Percentiles rank a stretch among this genome's conserved stretches.
Evolutionary conservation across 495 filamentous ascomycete species (phyloP).

Genomic region (Paragyromitra xinjiangensis): DNA sequence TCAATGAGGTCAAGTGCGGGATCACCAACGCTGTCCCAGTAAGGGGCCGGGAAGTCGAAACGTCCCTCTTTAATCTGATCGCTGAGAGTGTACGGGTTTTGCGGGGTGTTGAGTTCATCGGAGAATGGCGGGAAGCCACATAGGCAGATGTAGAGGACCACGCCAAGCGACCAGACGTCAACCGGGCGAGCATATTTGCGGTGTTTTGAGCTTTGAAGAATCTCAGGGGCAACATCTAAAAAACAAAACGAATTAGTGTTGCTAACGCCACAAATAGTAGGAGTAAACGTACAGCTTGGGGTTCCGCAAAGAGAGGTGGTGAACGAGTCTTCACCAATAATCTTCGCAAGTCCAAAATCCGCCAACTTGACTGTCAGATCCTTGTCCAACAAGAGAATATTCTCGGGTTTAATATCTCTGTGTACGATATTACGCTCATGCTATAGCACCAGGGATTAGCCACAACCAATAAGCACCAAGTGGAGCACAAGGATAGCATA

Average conservation of each 20-base stretch:
- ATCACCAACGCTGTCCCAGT: constrained; percentile 95
- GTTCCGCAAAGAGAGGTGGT: constrained; percentile 97
- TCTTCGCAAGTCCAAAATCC: constrained; percentile 98
- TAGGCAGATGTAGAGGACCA: constrained; percentile 98
- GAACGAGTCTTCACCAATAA: constrained; percentile 98
- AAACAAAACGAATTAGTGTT: constrained; percentile 14
- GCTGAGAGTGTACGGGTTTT: constrained; percentile 84
- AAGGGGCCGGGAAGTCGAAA: constrained; percentile 96
- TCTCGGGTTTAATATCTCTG: constrained; percentile 98
- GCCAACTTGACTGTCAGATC: constrained; percentile 88
- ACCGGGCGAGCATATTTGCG: constrained; percentile 94
- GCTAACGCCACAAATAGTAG: background rate
- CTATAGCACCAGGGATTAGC: constrained; percentile 65
- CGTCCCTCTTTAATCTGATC: constrained; percentile 84
- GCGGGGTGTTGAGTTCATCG: constrained; percentile 80
- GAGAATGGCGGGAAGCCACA: constrained; percentile 98
- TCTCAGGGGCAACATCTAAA: constrained; percentile 92
- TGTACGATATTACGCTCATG: constrained; percentile 98
- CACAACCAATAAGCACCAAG: constrained; percentile 12
- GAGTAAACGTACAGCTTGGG: constrained; percentile 73
- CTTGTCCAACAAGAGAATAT: constrained; percentile 88
- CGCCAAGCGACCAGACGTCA: constrained; percentile 95
- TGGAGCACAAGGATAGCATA: constrained; percentile 61
- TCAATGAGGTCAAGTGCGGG: constrained; percentile 93
- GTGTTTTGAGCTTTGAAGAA: constrained; percentile 77